phyloP scores from a whole-genome alignment of 192 early-diverging fungal species.

The Entophlyctis luteolus region DNA sequence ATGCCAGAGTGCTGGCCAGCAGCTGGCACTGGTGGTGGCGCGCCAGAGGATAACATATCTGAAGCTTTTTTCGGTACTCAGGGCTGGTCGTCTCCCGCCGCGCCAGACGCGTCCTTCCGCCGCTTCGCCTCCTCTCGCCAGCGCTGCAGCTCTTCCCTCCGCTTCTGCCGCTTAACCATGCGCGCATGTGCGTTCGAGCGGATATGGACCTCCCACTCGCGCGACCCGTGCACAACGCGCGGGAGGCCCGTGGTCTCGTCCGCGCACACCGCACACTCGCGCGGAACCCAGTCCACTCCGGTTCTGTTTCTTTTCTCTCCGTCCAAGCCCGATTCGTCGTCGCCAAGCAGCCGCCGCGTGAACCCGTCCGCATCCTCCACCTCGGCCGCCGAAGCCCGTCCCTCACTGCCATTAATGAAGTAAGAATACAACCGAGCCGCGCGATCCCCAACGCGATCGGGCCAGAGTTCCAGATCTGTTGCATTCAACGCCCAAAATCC shows the following conservation, averaged over 20 bases:
- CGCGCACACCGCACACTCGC: conserved; percentile 65
- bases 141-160: background rate
- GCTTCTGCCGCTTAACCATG: conserved; percentile 6
- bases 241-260: conserved; percentile 34
- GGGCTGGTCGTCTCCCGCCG: too few relatives aligned
- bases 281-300: conserved; percentile 58
- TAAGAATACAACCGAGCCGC: conserved; percentile 10
- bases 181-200: conserved; percentile 61
- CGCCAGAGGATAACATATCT: too few relatives aligned
- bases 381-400: background rate
- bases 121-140: conserved; percentile 2
- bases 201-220: conserved; percentile 73
- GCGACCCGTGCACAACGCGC: conserved; percentile 62
- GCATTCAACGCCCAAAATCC: conserved; percentile 62
- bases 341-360: background rate
- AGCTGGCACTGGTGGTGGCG: too few relatives aligned
- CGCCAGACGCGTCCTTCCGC: too few relatives aligned
- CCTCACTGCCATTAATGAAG: background rate
- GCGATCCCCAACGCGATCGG: conserved; percentile 47
- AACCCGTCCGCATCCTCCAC: background rate
- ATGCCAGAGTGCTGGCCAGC: too few relatives aligned
- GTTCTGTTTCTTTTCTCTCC: background rate
- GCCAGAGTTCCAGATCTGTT: conserved; percentile 52
- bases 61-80: too few relatives aligned
- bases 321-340: background rate